Evolutionary conservation across 441 rosid species (phyloP).

Genomic region (Erodium moschatum): DNA sequence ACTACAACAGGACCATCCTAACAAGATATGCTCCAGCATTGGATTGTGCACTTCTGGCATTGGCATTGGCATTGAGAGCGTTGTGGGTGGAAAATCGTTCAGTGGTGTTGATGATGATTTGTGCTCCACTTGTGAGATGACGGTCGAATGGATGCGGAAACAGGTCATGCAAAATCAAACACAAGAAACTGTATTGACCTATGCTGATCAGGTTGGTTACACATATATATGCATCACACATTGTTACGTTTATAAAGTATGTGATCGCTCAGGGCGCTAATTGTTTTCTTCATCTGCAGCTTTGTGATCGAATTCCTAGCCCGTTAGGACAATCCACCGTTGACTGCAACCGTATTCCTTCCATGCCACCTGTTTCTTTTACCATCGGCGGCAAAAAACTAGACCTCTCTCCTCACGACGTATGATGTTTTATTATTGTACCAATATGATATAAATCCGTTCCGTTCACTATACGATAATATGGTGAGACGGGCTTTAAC

Average conservation of each 20-base stretch:
- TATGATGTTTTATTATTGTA: constrained; percentile 9
- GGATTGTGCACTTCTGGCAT: constrained; percentile 49
- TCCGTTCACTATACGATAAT: too few species aligned
- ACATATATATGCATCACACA: too few species aligned
- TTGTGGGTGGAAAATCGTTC: constrained; percentile 26
- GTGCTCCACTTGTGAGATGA: constrained; percentile 61
- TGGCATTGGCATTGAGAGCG: constrained; percentile 42
- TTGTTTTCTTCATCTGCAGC: constrained; percentile 23
- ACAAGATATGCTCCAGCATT: constrained; percentile 47
- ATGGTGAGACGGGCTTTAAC: too few species aligned
- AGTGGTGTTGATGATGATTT: constrained; percentile 21
- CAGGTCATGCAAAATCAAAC: constrained; percentile 44
- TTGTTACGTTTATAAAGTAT: too few species aligned
- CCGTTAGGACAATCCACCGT: constrained; percentile 52
- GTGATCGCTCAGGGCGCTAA: too few species aligned
- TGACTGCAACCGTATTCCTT: constrained; percentile 35
- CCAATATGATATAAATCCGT: too few species aligned
- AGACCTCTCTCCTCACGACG: constrained; percentile 54
- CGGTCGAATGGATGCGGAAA: constrained; percentile 54
- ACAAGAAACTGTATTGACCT: constrained; percentile 43
- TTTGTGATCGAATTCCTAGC: constrained; percentile 63
- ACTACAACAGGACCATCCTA: constrained; percentile 34
- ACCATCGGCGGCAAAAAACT: constrained; percentile 42
- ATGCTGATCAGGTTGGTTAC: constrained; percentile 42
- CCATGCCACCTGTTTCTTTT: constrained; percentile 36